Evolutionary conservation across 225 moss, liverwort and hornwort genomes (phyloP), one percentile per base, ranked within the genome.

Genomic region (Asterella californica): DNA sequence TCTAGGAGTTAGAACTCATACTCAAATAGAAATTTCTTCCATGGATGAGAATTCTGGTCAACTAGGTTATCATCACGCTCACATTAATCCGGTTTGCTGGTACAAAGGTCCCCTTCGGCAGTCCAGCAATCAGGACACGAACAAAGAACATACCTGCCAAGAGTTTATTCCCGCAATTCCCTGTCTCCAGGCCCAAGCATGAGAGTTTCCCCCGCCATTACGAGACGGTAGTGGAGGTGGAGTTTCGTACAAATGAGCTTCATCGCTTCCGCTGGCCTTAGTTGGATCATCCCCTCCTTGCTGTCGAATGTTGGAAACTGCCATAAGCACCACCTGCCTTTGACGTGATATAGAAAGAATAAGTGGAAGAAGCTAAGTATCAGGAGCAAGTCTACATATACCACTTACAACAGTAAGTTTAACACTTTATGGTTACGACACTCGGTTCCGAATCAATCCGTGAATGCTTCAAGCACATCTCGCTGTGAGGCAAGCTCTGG

Each of bases 161-260:
- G 88, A 84, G 55, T 79, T 82, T 52, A 88, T 64, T 14, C 88
- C 85, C 59, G 88, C 78, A 21, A 87, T 77, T 27, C 82, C 64
- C 22, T 80, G 86, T 79, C 84, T 83, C 90, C 88, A 90, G 22
- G 86, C 80, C 90, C 90, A 90, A n/a, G 85, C 78, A 55, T 83
- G 80, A 78, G 88, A 75, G 62, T 65, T 76, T 36, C 75, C 80
- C 59, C 21, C 59, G 24, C 33, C 59, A 63, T 21, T 37, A 10
- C 82, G 74, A 50, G 74, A 52, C 18, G 76, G 5, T 59, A 57
- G 59, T 18, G 46, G 67, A 33, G 83, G 53, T 50, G 76, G 84
- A 67, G 75, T 74, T 30, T 84, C 85, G 71, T 87, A 81, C 37
- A 86, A 46, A 27, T 10, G 83, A 18, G 84, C 54, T 37, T 87